Evolutionary conservation across 1,139 yeast species (phyloP), one percentile per base, ranked within the genome.

Genomic region (Chernovozyma sophiae-reginae): DNA sequence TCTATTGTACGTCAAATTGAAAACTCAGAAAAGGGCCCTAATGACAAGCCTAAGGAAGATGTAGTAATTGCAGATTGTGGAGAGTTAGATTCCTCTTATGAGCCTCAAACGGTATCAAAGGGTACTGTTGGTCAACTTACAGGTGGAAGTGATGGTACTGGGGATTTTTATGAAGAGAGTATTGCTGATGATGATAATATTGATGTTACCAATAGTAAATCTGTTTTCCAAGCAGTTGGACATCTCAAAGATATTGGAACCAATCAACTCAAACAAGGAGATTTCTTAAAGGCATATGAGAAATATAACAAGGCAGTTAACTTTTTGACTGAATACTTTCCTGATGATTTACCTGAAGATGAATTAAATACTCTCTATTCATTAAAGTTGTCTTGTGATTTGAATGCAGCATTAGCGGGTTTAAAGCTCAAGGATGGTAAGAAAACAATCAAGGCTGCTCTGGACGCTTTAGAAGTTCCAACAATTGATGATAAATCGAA

Each of bases 21-120:
- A 65, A 72, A 79, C 53, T 68, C 74, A 34, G 77, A 77, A 45
- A 83, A 86, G 31, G 82, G 74, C 36, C 65, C 65, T 2, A 67
- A 70, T 29, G 95, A 86, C 55, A 72, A 68, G 49, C 95, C 96
- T 33, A 54, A 62, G 17, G 65, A 71, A 38, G 82, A 77, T 30
- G 84, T 89, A 59, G 68, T 74, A 37, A 83, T 89, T 45, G 72
- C 73, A n/a, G 87, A 82, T 49, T 81, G 87, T 67, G 97, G 97
- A 28, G 81, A 79, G 48, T 64, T 86, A 44, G 78, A 86, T 10
- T 65, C 62, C 10, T 89, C 81, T 43, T 79, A 76, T 47, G 64
- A 48, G n/a, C 60, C 72, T 5, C 57, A 58, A 32, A 62, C 69
- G 32, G 47, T 64, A 2, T 45, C 58, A 5, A 56, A 50, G 7